Evolutionary conservation across 495 filamentous ascomycete species (phyloP), one percentile per base, ranked within the genome.

Genomic region (Penicillium arizonense): DNA sequence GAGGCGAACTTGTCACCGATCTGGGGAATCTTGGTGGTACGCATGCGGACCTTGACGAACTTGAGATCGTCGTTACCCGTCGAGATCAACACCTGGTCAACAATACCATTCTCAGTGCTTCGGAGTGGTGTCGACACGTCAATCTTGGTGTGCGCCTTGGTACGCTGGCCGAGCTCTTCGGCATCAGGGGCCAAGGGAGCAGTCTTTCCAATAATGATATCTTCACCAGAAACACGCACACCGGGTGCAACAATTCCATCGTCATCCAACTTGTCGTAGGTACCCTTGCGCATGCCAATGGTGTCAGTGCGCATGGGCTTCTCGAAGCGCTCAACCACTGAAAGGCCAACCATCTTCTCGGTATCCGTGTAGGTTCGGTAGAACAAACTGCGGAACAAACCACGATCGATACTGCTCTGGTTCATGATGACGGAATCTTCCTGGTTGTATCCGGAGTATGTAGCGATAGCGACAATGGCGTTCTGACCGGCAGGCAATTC

Each of bases 351-450:
- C 44, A 87, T 85, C 77, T 97, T 97, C 74, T 99, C 94, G 52
- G 88, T 88, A 62, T 97, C 94, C 26, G 88, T 91, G 68, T 99
- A 97, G 18, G 92, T 89, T 52, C 95, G 87, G 79, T 96, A 97
- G 79, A 97, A 99, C 14, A 99, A 77, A 84, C 89, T 95, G 65
- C 94, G 86, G 87, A 97, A 97, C 9, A 99, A 77, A 32, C 94
- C 94, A 53, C 94, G 88, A 62, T 99, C 94, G 61, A 97, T 97
- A 59, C 90, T 94, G 74, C 90, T 95, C 71, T 99, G 95, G 72
- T 97, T 99, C 95, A 99, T 97, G 59, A 99, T 95, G 46, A 99
- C 94, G 20, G 94, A 97, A 82, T 99, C 94, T 89, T 99, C 94
- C 70, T 97, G 95, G 68, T 99, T 97, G 80, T 97, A 99, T n/a